Base-by-base conservation (phyloP, 2,329 filamentous ascomycete genomes). In the Aspergillus sp. region DNA sequence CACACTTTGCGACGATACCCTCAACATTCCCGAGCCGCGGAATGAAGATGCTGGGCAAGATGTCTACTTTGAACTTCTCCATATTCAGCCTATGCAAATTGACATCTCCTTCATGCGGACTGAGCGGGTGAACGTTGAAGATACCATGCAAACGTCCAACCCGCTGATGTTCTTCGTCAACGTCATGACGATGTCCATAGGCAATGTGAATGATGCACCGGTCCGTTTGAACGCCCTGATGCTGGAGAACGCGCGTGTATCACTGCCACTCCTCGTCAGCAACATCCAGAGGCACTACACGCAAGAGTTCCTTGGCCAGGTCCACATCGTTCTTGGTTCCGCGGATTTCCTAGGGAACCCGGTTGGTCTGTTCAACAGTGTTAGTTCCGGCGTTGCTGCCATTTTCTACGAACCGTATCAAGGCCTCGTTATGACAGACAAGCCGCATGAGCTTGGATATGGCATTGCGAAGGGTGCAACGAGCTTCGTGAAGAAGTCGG, bases 321-420 rank as follows among this genome's bases (percentile, higher is more conserved):
- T 99, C 14, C 95, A 99, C 78, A 92, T 97, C 73, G 94, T 99
- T 60, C 83, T 99, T 51, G 94, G 94, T 16, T 97, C 93, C 5
- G 94, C 94, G 4, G 94, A 99, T 71, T 97, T 99, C 81, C 79
- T 99, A 5, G 94, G 94, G 35, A 99, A 99, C 64, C 94, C 94
- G 0, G 95, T 99, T 14, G 94, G 94, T 42, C 79, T 99, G 41
- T 99, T 99, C 84, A 97, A 95, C 77, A 99, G 93, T 68, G 89
- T 99, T 72, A 95, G 90, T 63, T 99, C 94, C 43, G 94, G 95
- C 62, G 90, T 99, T 49, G 92, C 90, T 17, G 94, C 96, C 69
- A 96, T 99, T 68, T 99, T 99, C 77, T 99, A 99, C 78, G 95
- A 99, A 70, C 94, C 94, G 35, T 99, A 99, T 75, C 94, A 99